Evolutionary conservation across 306 rosid species (phyloP), one percentile per base, ranked within the genome.

Genomic region (Echinosophora koreensis): DNA sequence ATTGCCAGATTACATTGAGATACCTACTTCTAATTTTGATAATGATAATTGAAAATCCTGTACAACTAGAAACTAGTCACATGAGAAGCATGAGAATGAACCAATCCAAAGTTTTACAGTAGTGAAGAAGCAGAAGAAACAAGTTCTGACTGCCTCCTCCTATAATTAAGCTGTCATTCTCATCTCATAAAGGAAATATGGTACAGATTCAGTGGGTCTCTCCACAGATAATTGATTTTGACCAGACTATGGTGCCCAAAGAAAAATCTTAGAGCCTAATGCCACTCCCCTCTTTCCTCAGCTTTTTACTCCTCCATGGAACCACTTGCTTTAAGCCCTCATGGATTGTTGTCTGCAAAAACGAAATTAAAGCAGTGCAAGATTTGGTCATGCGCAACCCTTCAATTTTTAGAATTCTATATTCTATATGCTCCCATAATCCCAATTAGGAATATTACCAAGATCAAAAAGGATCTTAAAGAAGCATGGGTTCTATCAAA

Each of bases 281-380:
- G 60, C 56, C 76, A 73, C 34, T 14, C 30, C 73, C 77, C 46
- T 78, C 82, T 72, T 83, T 81, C 85, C 87, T 87, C 85, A 47
- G n/a, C 58, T 80, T 92, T 73, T 76, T 89, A 60, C 74, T 82
- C 79, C 77, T 88, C 96, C 96, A 87, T 57, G 91, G 87, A 79
- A 90, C 90, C 58, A 83, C 86, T 56, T 89, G 94, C 90, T 90
- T 90, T 83, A 90, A 50, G 12, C 96, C 90, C 59, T 87, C 87
- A 34, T 52, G 79, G 3, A 94, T 73, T 8, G 80, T 82, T 75
- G 70, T 82, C 98, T 91, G 85, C 82, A 85, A 78, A 41, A 84
- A 3, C 84, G 76, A 49, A 78, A 2, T 2, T 8, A n/a, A 14
- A 1, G 41, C 9, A 27, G 6, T 60, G 11, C 65, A 78, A 5